Percentiles rank a stretch among this genome's conserved stretches.
Conservation (phyloP, 805 yeast genomes). For the Ogataea pini region DNA sequence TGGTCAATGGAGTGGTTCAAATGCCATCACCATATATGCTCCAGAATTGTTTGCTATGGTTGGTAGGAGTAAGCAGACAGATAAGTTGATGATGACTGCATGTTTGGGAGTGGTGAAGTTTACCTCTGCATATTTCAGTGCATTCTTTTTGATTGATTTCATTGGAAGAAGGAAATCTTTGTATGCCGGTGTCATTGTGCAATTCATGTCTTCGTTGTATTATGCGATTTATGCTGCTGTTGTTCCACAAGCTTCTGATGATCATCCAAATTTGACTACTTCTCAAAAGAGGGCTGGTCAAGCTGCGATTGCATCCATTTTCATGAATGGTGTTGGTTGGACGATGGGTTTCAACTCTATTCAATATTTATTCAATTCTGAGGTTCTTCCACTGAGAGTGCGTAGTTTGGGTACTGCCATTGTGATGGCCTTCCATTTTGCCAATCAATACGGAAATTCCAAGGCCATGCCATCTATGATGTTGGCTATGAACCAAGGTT, state of each 20-base stretch:
- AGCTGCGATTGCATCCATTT: slow-evolving; percentile 53
- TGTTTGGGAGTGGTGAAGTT: slow-evolving; percentile 56
- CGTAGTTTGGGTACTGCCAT: slow-evolving; percentile 51
- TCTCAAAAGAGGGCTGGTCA: slow-evolving; percentile 41
- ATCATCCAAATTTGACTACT: slow-evolving; percentile 32
- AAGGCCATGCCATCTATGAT: slow-evolving; percentile 57
- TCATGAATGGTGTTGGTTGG: slow-evolving; percentile 57
- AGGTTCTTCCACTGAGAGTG: slow-evolving; percentile 52
- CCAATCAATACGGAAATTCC: slow-evolving; percentile 58
- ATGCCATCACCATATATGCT: slow-evolving; percentile 56
- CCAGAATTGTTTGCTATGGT: slow-evolving; percentile 51
- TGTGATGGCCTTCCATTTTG: slow-evolving; percentile 57
- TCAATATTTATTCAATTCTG: slow-evolving; percentile 56
- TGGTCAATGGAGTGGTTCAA: slow-evolving; percentile 63
- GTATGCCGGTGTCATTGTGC: slow-evolving; percentile 49
- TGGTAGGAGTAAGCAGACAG: slow-evolving; percentile 43
- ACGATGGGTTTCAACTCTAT: slow-evolving; percentile 58
- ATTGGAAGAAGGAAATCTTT: slow-evolving; percentile 53
- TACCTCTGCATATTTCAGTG: slow-evolving; percentile 47
- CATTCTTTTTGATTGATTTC: slow-evolving; percentile 54
- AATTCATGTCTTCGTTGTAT: slow-evolving; percentile 43
- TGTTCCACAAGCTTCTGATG: slow-evolving; percentile 45
- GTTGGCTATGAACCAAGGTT: slow-evolving; percentile 44
- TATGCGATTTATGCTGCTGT: slow-evolving; percentile 48
- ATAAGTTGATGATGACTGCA: slow-evolving; percentile 49